phyloP scores from a whole-genome alignment of 2,329 filamentous ascomycete genomes.

The Emericellopsis cladophorae region DNA sequence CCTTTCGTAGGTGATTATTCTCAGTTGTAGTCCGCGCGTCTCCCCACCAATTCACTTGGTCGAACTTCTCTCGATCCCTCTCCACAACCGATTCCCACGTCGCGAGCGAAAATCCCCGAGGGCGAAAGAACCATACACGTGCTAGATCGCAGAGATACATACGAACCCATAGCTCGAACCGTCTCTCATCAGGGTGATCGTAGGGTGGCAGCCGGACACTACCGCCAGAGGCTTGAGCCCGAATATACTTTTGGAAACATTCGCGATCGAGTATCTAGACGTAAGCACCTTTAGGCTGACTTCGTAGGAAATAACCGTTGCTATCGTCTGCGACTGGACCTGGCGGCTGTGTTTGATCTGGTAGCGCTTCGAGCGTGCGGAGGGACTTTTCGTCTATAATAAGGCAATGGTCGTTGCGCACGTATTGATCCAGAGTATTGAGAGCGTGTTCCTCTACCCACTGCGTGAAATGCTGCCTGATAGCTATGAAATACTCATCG shows the following conservation, averaged over 20 bases:
- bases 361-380: not conserved
- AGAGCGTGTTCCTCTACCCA: not conserved
- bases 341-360: not conserved
- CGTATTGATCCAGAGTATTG: not conserved
- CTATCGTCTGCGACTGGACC: not conserved
- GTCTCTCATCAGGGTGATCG: not conserved
- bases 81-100: not conserved
- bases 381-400: constrained; percentile 2
- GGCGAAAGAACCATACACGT: not conserved
- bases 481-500: not conserved
- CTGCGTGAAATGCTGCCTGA: not conserved
- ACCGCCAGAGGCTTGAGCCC: not conserved
- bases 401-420: constrained; percentile 3
- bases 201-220: not conserved
- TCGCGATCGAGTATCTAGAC: constrained; percentile 1
- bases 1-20: not conserved
- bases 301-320: not conserved
- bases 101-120: not conserved
- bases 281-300: not conserved
- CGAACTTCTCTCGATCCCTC: not conserved
- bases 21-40: not conserved
- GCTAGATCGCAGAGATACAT: not conserved
- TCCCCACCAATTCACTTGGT: not conserved
- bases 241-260: not conserved
- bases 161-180: not conserved